These are phyloP conservation scores for Trypanosoma congolense DNA, from an alignment of 208 protist genomes.

Conservation along the genomic window DNA sequence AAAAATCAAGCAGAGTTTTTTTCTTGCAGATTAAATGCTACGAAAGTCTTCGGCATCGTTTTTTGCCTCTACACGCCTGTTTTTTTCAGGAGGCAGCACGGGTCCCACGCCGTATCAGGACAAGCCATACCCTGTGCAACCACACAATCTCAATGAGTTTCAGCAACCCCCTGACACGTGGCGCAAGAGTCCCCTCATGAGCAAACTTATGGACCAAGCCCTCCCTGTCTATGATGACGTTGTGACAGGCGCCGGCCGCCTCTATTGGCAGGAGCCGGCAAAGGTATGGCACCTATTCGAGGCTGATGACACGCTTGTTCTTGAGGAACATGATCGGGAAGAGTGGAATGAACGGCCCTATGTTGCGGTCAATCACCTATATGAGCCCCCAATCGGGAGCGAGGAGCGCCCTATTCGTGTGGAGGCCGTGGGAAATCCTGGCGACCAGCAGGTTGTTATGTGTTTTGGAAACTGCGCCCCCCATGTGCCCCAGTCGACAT, in stretches of 20 bases:
- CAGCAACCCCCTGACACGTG: constrained; percentile 73
- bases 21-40: constrained; percentile 40
- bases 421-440: constrained; percentile 76
- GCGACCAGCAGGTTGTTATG: constrained; percentile 79
- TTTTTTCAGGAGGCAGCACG: constrained; percentile 45
- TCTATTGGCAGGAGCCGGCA: constrained; percentile 86
- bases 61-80: constrained; percentile 55
- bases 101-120: constrained; percentile 81
- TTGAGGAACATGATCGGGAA: constrained; percentile 89
- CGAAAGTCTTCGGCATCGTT: constrained; percentile 64
- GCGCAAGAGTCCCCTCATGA: constrained; percentile 84
- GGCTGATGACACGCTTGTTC: constrained; percentile 85
- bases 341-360: constrained; percentile 89
- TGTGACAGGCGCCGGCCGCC: constrained; percentile 69
- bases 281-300: constrained; percentile 83
- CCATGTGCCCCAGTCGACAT: constrained; percentile 85
- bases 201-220: constrained; percentile 86
- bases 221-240: constrained; percentile 86
- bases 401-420: constrained; percentile 86
- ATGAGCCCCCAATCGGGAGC: constrained; percentile 84
- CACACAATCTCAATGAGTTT: constrained; percentile 72
- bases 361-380: constrained; percentile 86
- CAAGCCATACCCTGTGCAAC: constrained; percentile 79
- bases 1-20: constrained; percentile 6
- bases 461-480: constrained; percentile 88